These are phyloP conservation scores for Oligophagozyma castellii DNA, from an alignment of 1,139 yeast genomes.

Conservation along the genomic window DNA sequence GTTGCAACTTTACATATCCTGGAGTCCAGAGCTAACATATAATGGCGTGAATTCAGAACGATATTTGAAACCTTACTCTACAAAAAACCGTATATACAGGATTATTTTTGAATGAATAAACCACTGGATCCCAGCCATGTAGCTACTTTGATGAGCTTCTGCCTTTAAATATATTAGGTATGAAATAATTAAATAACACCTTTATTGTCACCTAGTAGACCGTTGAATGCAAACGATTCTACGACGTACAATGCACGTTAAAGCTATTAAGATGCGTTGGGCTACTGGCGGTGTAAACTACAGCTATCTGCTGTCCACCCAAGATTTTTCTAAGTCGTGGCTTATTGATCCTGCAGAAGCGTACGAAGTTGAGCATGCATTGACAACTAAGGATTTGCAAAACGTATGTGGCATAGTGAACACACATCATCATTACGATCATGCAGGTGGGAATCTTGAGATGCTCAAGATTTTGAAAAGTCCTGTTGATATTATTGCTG, in stretches of 20 bases:
- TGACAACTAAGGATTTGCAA: slow-evolving; percentile 25
- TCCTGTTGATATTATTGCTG: slow-evolving; percentile 54
- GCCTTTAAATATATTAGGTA: too few species aligned
- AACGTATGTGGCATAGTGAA: slow-evolving; percentile 66
- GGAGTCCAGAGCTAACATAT: too few species aligned
- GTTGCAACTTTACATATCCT: too few species aligned
- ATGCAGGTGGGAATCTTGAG: slow-evolving; percentile 68
- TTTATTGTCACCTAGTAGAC: too few species aligned
- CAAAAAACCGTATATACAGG: too few species aligned
- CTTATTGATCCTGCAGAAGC: slow-evolving; percentile 90
- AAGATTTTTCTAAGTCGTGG: slow-evolving; percentile 57
- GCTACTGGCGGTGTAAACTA: slow-evolving; percentile 77
- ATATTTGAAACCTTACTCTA: too few species aligned
- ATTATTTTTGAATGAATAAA: too few species aligned
- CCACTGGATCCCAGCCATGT: too few species aligned
- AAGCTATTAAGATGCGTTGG: slow-evolving; percentile 89
- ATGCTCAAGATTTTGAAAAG: slow-evolving; percentile 1
- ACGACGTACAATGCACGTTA: slow-evolving; percentile 58
- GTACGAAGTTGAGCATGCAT: slow-evolving; percentile 34
- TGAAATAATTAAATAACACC: too few species aligned
- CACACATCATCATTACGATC: slow-evolving; percentile 94
- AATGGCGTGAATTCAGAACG: too few species aligned
- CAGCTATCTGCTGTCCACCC: slow-evolving; percentile 65
- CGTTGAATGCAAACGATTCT: slow-evolving; percentile 6
- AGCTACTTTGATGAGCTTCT: too few species aligned